These are phyloP conservation scores for Sporothrix euskadiensis DNA, from an alignment of 2,329 filamentous ascomycete species.

Conservation along the genomic window DNA sequence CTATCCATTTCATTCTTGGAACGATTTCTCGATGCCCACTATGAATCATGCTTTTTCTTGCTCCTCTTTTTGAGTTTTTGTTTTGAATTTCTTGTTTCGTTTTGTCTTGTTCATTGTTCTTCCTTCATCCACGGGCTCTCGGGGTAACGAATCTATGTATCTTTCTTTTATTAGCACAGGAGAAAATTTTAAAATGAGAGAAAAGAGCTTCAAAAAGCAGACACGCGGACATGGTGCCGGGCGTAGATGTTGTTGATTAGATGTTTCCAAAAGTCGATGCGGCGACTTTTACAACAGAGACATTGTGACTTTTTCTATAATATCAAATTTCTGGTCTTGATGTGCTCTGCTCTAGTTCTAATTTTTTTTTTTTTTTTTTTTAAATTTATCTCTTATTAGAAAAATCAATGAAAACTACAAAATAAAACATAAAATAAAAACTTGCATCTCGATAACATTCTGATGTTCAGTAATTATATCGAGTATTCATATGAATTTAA, in stretches of 20 bases:
- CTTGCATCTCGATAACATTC: too few relatives aligned
- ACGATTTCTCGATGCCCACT: not conserved
- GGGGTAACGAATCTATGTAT: conserved; percentile 20
- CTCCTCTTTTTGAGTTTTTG: not conserved
- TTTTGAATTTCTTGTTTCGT: not conserved
- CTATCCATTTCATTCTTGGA: not conserved
- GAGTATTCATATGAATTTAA: too few relatives aligned
- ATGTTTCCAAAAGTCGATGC: not conserved
- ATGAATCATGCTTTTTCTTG: not conserved
- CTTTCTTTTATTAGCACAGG: not conserved
- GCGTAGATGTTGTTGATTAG: not conserved
- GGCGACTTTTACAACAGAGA: too few relatives aligned
- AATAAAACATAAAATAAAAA: too few relatives aligned
- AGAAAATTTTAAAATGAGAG: not conserved
- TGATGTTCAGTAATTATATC: too few relatives aligned
- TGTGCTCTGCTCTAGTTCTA: too few relatives aligned
- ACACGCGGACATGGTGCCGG: not conserved
- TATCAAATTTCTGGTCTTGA: too few relatives aligned
- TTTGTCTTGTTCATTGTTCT: not conserved
- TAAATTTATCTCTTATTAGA: not conserved
- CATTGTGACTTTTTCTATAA: too few relatives aligned
- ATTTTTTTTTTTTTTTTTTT: not conserved
- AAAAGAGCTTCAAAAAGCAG: not conserved
- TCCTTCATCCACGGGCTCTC: not conserved
- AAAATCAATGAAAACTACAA: too few relatives aligned